phyloP scores from a whole-genome alignment of 176 grass and related monocot species.

The Themeda triandra region DNA sequence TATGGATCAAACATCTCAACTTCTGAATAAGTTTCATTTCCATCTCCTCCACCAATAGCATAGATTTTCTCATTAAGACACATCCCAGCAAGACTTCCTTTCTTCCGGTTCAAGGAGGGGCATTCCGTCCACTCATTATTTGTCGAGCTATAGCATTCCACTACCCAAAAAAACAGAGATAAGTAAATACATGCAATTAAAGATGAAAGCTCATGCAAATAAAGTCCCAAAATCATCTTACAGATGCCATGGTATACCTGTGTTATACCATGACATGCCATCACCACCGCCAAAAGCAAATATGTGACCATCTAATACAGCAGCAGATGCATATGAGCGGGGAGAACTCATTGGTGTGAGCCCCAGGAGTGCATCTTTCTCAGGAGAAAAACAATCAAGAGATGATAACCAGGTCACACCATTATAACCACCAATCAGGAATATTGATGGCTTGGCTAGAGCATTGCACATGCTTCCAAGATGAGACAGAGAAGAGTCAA shows the following conservation, averaged over 20 bases:
- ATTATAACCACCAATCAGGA: slow-evolving; percentile 85
- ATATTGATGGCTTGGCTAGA: slow-evolving; percentile 39
- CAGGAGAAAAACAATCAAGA: slow-evolving; percentile 71
- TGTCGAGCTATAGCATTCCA: slow-evolving; percentile 79
- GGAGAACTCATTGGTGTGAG: slow-evolving; percentile 62
- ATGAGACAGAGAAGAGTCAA: slow-evolving; percentile 48
- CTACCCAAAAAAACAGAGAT: slow-evolving; percentile 26
- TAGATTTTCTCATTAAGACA: slow-evolving; percentile 73
- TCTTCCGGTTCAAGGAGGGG: slow-evolving; percentile 62
- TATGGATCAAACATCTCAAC: slow-evolving; percentile 91
- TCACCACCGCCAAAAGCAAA: slow-evolving; percentile 83
- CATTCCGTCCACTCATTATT: slow-evolving; percentile 70
- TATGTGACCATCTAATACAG: slow-evolving; percentile 54
- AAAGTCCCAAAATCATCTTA: slow-evolving; percentile 6
- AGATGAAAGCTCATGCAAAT: slow-evolving; percentile 1
- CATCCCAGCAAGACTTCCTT: slow-evolving; percentile 73
- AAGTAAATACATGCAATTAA: slow-evolving; percentile 24
- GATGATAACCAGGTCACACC: slow-evolving; percentile 71
- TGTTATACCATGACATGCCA: slow-evolving; percentile 49
- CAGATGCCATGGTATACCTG: slow-evolving; percentile 35
- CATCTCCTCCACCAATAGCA: slow-evolving; percentile 90
- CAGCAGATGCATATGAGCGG: slow-evolving; percentile 72
- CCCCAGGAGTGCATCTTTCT: slow-evolving; percentile 46
- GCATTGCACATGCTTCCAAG: slow-evolving; percentile 23
- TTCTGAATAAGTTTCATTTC: slow-evolving; percentile 55